Evolutionary conservation across 2,329 filamentous ascomycete genomes (phyloP).

Genomic region (Metarhizium guizhouense): DNA sequence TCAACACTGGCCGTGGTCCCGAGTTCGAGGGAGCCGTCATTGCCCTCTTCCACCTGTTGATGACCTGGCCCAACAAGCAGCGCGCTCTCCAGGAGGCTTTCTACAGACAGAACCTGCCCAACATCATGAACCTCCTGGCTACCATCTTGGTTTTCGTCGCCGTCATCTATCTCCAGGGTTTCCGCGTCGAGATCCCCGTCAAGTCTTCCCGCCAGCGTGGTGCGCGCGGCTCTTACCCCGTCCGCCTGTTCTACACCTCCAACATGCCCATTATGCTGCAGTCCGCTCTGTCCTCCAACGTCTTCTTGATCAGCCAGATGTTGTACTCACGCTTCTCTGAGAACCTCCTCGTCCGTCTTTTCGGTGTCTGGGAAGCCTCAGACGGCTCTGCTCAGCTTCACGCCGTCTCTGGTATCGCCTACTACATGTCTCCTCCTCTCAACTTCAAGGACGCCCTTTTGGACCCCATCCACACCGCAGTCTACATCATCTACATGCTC

Average conservation of each 20-base stretch:
- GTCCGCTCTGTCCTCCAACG: slow-evolving; percentile 95
- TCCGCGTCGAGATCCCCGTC: slow-evolving; percentile 99
- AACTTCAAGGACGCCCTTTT: slow-evolving; percentile 96
- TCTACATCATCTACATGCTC: slow-evolving; percentile 97
- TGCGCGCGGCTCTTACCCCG: slow-evolving; percentile 93
- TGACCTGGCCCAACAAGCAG: slow-evolving; percentile 99
- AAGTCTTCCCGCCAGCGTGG: slow-evolving; percentile 99
- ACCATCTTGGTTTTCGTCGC: slow-evolving; percentile 90
- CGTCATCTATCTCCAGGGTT: slow-evolving; percentile 98
- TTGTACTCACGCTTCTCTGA: slow-evolving; percentile 98
- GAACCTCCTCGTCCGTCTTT: slow-evolving; percentile 93
- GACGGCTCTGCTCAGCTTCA: slow-evolving; percentile 94
- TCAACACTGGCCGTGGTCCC: slow-evolving; percentile 97
- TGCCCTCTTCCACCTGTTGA: slow-evolving; percentile 91
- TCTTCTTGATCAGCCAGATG: slow-evolving; percentile 99
- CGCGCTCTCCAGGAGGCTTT: slow-evolving; percentile 96
- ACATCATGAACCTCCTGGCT: slow-evolving; percentile 96
- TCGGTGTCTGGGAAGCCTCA: slow-evolving; percentile 97
- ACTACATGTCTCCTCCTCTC: slow-evolving; percentile 98
- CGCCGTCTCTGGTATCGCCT: slow-evolving; percentile 86
- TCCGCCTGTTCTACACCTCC: slow-evolving; percentile 99
- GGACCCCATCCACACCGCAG: slow-evolving; percentile 90
- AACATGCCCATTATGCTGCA: slow-evolving; percentile 99
- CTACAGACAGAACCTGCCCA: slow-evolving; percentile 98
- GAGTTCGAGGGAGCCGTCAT: slow-evolving; percentile 99